Percentiles rank a stretch among this genome's conserved stretches.
Conservation (phyloP, 2,329 filamentous ascomycete species). For the Cladorrhinum sp. region DNA sequence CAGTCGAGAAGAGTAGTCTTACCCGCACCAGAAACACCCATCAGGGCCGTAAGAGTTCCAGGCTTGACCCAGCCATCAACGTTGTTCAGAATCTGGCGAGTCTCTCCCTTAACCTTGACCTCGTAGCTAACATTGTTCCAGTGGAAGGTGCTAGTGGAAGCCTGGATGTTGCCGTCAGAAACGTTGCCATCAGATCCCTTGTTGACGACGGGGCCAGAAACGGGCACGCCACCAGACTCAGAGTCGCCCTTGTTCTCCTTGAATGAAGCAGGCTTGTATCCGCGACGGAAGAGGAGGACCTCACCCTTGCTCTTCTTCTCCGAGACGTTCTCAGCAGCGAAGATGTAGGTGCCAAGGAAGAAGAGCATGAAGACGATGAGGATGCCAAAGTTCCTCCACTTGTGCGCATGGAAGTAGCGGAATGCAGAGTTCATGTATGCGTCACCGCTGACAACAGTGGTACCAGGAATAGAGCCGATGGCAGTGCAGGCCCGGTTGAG, state of each 20-base stretch:
- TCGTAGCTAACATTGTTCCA: constrained; percentile 81
- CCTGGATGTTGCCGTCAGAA: constrained; percentile 41
- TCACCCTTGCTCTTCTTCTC: constrained; percentile 72
- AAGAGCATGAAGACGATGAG: constrained; percentile 62
- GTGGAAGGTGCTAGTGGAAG: constrained; percentile 75
- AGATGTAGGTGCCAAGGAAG: constrained; percentile 60
- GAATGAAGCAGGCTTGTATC: constrained; percentile 58
- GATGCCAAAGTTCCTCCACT: constrained; percentile 72
- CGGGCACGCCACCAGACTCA: constrained; percentile 49
- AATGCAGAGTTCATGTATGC: constrained; percentile 54
- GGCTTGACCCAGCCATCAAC: constrained; percentile 94
- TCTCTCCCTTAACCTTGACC: constrained; percentile 73
- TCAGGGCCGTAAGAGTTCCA: constrained; percentile 82
- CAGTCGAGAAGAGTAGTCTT: constrained; percentile 90
- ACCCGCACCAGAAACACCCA: constrained; percentile 90
- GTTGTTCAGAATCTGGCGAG: constrained; percentile 73
- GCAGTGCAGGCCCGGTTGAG: constrained; percentile 55
- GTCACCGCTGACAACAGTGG: constrained; percentile 53
- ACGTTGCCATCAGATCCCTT: constrained; percentile 25
- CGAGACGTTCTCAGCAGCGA: constrained; percentile 63
- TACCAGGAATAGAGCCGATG: constrained; percentile 56
- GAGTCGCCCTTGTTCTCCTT: constrained; percentile 62
- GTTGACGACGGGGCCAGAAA: constrained; percentile 45
- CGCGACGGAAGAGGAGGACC: constrained; percentile 70
- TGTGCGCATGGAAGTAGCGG: constrained; percentile 55